phyloP scores from a whole-genome alignment of 208 protist genomes.

The Angomonas ambiguus region DNA sequence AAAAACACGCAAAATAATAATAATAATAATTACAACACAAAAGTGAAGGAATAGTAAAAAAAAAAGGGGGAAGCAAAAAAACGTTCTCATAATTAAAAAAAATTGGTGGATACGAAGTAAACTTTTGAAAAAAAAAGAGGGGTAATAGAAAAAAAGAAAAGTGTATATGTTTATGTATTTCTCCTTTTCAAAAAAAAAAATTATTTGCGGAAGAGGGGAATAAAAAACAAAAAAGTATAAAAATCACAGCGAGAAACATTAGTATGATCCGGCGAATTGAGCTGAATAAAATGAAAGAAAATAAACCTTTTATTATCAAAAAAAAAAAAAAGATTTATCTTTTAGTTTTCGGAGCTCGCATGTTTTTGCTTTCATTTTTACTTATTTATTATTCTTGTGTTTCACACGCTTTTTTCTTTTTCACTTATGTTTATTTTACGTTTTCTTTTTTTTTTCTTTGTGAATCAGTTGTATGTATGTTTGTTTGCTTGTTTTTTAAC shows the following conservation, averaged over 20 bases:
- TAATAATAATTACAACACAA: neutral
- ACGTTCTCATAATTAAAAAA: neutral
- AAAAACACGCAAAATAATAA: neutral
- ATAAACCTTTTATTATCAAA: neutral
- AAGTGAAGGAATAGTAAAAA: neutral
- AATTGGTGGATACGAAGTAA: slow-evolving; percentile 1
- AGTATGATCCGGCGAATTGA: too few species aligned
- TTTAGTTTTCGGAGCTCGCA: neutral
- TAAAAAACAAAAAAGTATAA: too few species aligned
- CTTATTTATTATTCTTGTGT: too few species aligned
- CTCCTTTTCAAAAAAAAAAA: neutral
- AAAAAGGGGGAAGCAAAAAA: neutral
- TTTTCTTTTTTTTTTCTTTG: too few species aligned
- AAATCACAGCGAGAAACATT: too few species aligned
- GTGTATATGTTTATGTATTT: neutral
- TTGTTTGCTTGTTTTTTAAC: too few species aligned
- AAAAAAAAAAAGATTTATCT: neutral
- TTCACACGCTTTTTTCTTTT: too few species aligned
- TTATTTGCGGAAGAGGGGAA: too few species aligned
- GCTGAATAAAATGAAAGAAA: too few species aligned
- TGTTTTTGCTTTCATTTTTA: neutral
- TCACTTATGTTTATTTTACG: too few species aligned
- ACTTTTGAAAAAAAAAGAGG: slow-evolving; percentile 1
- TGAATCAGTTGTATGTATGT: too few species aligned
- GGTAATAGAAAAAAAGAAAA: neutral